Base-by-base conservation (phyloP, 306 rosid genomes). In the Hylodesmum podocarpum region DNA sequence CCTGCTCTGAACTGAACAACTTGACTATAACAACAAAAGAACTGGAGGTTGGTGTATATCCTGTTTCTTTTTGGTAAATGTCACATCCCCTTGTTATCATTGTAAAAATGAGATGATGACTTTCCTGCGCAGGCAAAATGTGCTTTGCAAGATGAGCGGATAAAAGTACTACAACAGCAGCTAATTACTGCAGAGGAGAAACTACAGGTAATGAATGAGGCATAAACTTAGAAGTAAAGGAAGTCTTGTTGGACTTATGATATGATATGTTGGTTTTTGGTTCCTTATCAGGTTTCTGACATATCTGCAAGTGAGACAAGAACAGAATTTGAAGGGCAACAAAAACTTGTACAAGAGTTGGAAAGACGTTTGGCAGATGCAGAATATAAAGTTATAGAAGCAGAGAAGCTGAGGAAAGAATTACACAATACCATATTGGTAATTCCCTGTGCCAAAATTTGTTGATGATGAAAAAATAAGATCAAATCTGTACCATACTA, bases 381-480 rank as follows among this genome's bases (percentile, higher is more conserved):
- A 15, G 99, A 95, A 70, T 81, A 46, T 78, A 90, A 95, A 83
- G 82, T 95, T 53, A 82, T 86, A 75, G 97, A 89, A 84, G 99
- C 96, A 40, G 99, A 95, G 83, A 86, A 78, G 86, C 87, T 95
- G 55, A 85, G 99, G 36, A 95, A 95, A 82, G 89, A 87, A 78
- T 84, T 95, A 64, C 99, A 95, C 72, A 95, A 95, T 75, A 93
- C 96, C 51, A 95, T 92, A 55, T 87, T 95, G 97, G 99, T 95
- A 92, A 84, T 55, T 53, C 67, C 63, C 66, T 37, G 7, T 64
- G 39, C 72, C 61, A 46, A 22, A 54, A 19, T 44, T 85, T 53
- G 47, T 55, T 46, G 40, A 27, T 75, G 33, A n/a, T 59, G 9
- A 31, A 40, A 65, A 39, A n/a, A 12, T 34, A 19, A 46, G 31